Percentiles rank a stretch among this genome's conserved stretches.
phyloP scores from a whole-genome alignment of 164 flowering plant species.

The Chloranthus sessilifolius region DNA sequence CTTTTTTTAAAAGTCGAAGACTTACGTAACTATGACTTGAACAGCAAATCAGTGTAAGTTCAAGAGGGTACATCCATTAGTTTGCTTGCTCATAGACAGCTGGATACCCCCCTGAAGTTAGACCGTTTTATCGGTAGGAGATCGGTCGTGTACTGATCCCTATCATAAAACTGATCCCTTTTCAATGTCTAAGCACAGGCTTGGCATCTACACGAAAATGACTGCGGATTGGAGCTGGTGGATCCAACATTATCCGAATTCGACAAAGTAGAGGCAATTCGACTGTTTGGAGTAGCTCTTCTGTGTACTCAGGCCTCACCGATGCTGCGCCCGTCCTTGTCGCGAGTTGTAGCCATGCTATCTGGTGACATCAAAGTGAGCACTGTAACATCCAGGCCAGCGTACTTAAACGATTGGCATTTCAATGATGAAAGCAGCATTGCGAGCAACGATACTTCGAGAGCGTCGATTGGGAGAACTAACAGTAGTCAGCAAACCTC shows the following conservation, averaged over 20 bases:
- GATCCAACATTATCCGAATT: conserved; percentile 5
- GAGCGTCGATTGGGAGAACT: neutral
- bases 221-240: conserved; percentile 15
- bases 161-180: neutral
- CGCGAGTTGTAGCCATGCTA: conserved; percentile 10
- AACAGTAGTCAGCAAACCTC: neutral
- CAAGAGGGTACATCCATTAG: neutral
- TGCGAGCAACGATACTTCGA: neutral
- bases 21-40: no score
- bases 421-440: conserved; percentile 1
- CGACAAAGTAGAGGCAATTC: conserved; percentile 3
- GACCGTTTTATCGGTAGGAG: neutral
- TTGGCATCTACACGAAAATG: conserved; percentile 14
- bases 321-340: conserved; percentile 4
- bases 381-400: conserved; percentile 5
- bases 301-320: conserved; percentile 5
- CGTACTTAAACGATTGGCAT: conserved; percentile 9
- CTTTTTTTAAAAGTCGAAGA: no score
- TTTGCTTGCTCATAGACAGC: neutral
- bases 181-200: conserved; percentile 10
- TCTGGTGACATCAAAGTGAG: conserved; percentile 7
- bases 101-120: neutral
- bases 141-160: neutral
- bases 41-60: no score
- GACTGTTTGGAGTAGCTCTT: conserved; percentile 1